Evolutionary conservation across 1,284 basidiomycete genomes (phyloP).

Genomic region (Puccinia novopanici): DNA sequence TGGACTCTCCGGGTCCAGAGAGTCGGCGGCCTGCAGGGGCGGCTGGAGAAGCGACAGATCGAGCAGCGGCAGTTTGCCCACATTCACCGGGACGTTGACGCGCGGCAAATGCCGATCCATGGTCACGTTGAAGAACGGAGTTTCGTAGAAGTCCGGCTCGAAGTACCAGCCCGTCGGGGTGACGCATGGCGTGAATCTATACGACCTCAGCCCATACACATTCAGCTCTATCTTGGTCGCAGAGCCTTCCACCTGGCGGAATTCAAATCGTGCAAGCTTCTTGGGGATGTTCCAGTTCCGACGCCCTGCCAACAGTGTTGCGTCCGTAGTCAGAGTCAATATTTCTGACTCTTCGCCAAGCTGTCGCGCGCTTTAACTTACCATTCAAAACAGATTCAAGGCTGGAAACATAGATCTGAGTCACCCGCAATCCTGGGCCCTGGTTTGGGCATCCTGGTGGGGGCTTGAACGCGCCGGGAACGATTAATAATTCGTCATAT

Average conservation of each 20-base stretch:
- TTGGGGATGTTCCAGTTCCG: conserved; percentile 42
- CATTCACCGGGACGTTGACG: neutral
- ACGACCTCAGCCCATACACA: conserved; percentile 29
- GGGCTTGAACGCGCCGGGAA: conserved; percentile 27
- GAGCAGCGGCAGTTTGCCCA: neutral
- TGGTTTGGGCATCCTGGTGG: neutral
- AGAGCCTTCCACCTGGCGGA: neutral
- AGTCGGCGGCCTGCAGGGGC: neutral
- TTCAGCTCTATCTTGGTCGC: conserved; percentile 11
- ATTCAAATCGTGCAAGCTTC: conserved; percentile 40
- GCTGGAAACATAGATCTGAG: conserved; percentile 38
- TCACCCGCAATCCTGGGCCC: neutral
- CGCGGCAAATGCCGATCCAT: neutral
- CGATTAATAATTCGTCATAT: conserved; percentile 44
- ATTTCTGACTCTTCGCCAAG: neutral
- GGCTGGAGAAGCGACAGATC: conserved; percentile 6
- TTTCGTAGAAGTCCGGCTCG: conserved; percentile 12
- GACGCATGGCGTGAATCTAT: neutral
- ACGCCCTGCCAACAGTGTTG: conserved; percentile 4
- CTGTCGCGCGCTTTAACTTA: neutral
- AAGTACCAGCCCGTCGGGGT: conserved; percentile 8
- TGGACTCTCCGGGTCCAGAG: neutral
- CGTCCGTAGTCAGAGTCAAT: neutral
- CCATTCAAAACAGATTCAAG: conserved; percentile 37
- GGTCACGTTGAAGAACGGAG: conserved; percentile 19